These are phyloP conservation scores for Trichoderma sp. DNA, from an alignment of 2,329 filamentous ascomycete species.

Conservation along the genomic window DNA sequence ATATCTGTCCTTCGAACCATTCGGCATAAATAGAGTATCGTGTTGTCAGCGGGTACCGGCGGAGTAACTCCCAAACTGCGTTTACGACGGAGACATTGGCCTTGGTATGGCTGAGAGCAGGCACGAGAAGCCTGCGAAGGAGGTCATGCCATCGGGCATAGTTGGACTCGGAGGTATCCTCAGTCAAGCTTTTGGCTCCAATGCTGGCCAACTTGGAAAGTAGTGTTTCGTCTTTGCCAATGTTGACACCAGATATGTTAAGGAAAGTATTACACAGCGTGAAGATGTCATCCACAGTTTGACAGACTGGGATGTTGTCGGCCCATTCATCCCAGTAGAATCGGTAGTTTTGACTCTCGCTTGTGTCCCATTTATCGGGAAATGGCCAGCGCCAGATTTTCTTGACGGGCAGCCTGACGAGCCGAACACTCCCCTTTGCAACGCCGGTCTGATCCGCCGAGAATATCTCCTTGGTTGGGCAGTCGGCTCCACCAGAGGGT, in stretches of 20 bases:
- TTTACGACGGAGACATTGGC: slow-evolving; percentile 81
- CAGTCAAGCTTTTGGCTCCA: slow-evolving; percentile 68
- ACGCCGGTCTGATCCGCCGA: slow-evolving; percentile 63
- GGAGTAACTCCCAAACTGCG: slow-evolving; percentile 80
- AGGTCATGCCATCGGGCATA: slow-evolving; percentile 78
- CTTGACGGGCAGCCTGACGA: slow-evolving; percentile 57
- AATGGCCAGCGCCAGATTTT: slow-evolving; percentile 79
- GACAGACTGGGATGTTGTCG: slow-evolving; percentile 89
- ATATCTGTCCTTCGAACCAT: slow-evolving; percentile 81
- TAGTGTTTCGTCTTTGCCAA: slow-evolving; percentile 77
- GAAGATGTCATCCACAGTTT: slow-evolving; percentile 86
- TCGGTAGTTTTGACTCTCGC: slow-evolving; percentile 75
- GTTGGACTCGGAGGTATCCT: slow-evolving; percentile 70
- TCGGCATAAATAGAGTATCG: slow-evolving; percentile 90
- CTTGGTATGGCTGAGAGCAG: slow-evolving; percentile 81
- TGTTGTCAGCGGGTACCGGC: slow-evolving; percentile 69
- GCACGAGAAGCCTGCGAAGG: slow-evolving; percentile 78
- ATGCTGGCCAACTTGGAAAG: slow-evolving; percentile 83
- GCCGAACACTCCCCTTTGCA: slow-evolving; percentile 65
- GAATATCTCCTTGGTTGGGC: slow-evolving; percentile 45
- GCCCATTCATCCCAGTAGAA: slow-evolving; percentile 99
- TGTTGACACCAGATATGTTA: slow-evolving; percentile 82
- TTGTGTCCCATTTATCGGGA: slow-evolving; percentile 72
- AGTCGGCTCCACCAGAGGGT: slow-evolving; percentile 31
- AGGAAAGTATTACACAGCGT: slow-evolving; percentile 79